Base-by-base conservation (phyloP, 2,329 filamentous ascomycete genomes). In the Fusarium coffeatum region DNA sequence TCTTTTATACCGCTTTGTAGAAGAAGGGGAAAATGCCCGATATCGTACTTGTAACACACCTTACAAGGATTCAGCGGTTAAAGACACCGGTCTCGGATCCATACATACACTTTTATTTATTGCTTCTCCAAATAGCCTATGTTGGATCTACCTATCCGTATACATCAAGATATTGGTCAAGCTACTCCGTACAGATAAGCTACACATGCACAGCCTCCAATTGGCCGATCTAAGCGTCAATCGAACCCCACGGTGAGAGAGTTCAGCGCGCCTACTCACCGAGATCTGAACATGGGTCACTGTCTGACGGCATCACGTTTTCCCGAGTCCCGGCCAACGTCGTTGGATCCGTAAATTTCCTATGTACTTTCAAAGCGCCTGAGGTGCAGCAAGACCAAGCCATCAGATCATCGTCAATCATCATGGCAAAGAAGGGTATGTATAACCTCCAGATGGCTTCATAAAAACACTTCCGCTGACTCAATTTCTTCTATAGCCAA, bases 401-500 rank as follows among this genome's bases (percentile, higher is more conserved):
- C 62, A 50, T 55, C 53, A 45, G 48, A 66, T 59, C 58, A 30
- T 55, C 49, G 55, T 65, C 62, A 27, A 50, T 64, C 68, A 73
- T 47, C 37, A 75, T 75, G 73, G 73, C 74, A 64, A 76, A 76
- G 71, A 76, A 76, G 58, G 65, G 74, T 76, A 69, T 27, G 63
- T 40, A 47, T 11, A 45, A 11, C n/a, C 15, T 16, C 18, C 18
- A 23, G n/a, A 40, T n/a, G 4, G 3, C n/a, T 41, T 30, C 11
- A 18, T 13, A 20, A 23, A n/a, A n/a, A 16, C n/a, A 25, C 12
- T 40, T 6, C 20, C 16, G 41, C 64, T 72, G 32, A 74, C 65
- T n/a, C 43, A 54, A 60, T 28, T 42, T 25, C 16, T 32, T 25
- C 8, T 41, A 41, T 80, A 97, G 93, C 86, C 66, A 98, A 98